Evolutionary conservation across 257 asterid genomes (phyloP).

Genomic region (Salvia rosmarinus): DNA sequence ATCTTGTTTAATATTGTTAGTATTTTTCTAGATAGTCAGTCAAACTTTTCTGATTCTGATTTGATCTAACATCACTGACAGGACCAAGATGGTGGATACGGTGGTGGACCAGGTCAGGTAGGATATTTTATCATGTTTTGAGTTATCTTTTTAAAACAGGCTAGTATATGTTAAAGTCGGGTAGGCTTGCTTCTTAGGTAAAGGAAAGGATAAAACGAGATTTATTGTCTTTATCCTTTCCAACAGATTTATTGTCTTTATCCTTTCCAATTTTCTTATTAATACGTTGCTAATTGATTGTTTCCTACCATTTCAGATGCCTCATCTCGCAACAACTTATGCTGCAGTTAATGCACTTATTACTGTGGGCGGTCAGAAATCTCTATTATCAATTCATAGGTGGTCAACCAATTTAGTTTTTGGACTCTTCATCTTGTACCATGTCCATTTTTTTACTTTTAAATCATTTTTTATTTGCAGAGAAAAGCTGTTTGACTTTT

Average conservation of each 20-base stretch:
- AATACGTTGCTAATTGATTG: slow-evolving; percentile 18
- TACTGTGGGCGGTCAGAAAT: slow-evolving; percentile 70
- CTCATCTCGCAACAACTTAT: slow-evolving; percentile 97
- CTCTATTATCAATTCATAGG: slow-evolving; percentile 86
- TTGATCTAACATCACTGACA: slow-evolving; percentile 39
- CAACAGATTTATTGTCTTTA: neutral
- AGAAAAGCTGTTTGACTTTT: slow-evolving; percentile 52
- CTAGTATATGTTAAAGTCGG: neutral
- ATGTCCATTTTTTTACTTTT: slow-evolving; percentile 14
- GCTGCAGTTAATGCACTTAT: slow-evolving; percentile 88
- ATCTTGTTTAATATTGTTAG: neutral
- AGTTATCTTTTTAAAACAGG: neutral
- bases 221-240: neutral
- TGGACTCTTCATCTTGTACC: slow-evolving; percentile 9
- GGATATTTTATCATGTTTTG: slow-evolving; percentile 27
- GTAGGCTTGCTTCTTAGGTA: neutral
- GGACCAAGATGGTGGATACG: slow-evolving; percentile 95
- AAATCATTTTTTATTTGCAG: slow-evolving; percentile 47
- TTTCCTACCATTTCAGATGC: slow-evolving; percentile 61
- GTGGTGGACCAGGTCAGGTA: slow-evolving; percentile 99
- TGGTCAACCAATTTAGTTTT: slow-evolving; percentile 32
- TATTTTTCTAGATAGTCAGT: neutral
- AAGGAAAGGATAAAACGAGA: neutral
- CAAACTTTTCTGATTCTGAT: slow-evolving; percentile 13
- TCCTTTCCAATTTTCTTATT: slow-evolving; percentile 13